Base-by-base conservation (phyloP, 139 green algal genomes). In the Picochlorum costavermella region DNA sequence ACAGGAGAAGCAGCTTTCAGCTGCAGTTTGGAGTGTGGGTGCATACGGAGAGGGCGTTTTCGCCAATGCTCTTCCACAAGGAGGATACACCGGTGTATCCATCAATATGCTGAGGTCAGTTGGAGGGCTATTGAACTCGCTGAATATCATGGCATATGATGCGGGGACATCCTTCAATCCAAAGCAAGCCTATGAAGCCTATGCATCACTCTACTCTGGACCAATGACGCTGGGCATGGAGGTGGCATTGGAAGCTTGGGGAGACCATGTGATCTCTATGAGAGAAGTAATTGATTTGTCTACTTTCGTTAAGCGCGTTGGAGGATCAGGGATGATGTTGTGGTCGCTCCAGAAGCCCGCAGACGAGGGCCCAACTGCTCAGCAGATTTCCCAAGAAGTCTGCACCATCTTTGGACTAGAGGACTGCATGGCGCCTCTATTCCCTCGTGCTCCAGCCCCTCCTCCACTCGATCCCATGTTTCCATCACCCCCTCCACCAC, bases 81-180 rank as follows among this genome's bases (percentile, higher is more conserved):
- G 58, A 28, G 56, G 58, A 23, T 59, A 57, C 12, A 64, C 58
- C 29, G 58, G 58, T 17, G n/a, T 59, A 57, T 29, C 58, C 9
- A 50, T 64, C 14, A 16, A 17, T 12, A 64, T 64, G 58, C 25
- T 64, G 3, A 29, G 25, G 5, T 14, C 20, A 56, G 58, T 59
- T 50, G 58, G 58, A 31, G 20, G 13, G 6, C 4, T 64, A 20
- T 59, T 64, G 58, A 20, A 64, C 12, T 31, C 20, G 25, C 6
- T 64, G n/a, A 29, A 64, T 9, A 25, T 64, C 25, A 64, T 64
- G 58, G 58, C 58, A 49, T 64, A 64, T 64, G 58, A 64, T 23
- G 58, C 58, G 17, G 58, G 58, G 4, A 17, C 20, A 13, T 33
- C 12, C 6, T 64, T 58, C 20, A 31, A 59, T 28, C 20, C 58